Evolutionary conservation across 2,329 filamentous ascomycete genomes (phyloP).

Genomic region (Tolypocladium capitatum): DNA sequence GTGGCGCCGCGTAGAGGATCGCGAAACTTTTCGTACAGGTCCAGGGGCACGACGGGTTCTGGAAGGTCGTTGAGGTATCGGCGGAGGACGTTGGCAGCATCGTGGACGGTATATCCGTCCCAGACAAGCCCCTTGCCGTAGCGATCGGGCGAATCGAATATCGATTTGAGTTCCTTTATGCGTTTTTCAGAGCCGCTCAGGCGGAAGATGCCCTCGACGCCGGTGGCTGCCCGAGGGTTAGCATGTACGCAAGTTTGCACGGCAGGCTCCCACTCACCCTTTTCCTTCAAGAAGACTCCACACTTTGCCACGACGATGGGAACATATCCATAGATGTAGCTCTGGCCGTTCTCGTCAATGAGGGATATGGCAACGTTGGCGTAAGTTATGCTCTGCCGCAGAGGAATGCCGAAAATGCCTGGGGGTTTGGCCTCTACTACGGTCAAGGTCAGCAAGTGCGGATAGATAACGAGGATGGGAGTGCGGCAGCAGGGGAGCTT

Average conservation of each 20-base stretch:
- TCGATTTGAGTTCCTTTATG: slow-evolving; percentile 86
- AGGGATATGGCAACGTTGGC: slow-evolving; percentile 97
- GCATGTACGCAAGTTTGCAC: neutral
- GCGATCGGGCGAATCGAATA: slow-evolving; percentile 87
- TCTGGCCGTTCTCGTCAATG: slow-evolving; percentile 81
- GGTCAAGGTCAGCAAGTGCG: slow-evolving; percentile 8
- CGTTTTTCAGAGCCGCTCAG: slow-evolving; percentile 92
- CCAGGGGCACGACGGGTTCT: slow-evolving; percentile 88
- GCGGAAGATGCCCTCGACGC: slow-evolving; percentile 92
- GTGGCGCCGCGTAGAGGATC: slow-evolving; percentile 62
- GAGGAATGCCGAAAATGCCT: slow-evolving; percentile 87
- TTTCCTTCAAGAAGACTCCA: slow-evolving; percentile 93
- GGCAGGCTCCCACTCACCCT: slow-evolving; percentile 45
- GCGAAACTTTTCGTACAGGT: slow-evolving; percentile 85
- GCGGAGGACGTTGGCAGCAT: slow-evolving; percentile 90
- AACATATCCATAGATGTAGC: slow-evolving; percentile 97
- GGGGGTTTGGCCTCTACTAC: slow-evolving; percentile 36
- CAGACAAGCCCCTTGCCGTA: slow-evolving; percentile 96
- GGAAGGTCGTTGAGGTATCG: slow-evolving; percentile 93
- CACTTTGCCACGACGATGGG: slow-evolving; percentile 98
- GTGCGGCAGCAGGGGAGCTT: neutral
- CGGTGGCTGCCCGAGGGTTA: slow-evolving; percentile 53
- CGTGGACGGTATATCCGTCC: slow-evolving; percentile 96
- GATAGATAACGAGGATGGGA: neutral
- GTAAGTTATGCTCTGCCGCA: slow-evolving; percentile 90